Conservation (phyloP, 345 rosid genomes). For the Camelina neglecta region DNA sequence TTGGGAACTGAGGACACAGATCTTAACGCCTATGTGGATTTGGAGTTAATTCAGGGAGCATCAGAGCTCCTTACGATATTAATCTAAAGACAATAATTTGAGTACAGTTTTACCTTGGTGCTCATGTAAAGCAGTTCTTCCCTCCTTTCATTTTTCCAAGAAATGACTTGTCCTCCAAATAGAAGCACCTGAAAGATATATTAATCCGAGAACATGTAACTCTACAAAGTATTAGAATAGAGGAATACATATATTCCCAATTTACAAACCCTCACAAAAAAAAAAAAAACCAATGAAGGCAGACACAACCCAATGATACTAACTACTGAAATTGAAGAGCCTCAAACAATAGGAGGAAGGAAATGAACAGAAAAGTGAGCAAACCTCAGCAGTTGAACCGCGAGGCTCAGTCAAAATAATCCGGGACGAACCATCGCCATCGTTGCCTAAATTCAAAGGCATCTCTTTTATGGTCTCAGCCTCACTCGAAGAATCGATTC, state of each 20-base stretch:
- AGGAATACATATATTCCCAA: no score
- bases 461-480: constrained; percentile 45
- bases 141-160: constrained; percentile 91
- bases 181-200: constrained; percentile 76
- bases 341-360: neutral
- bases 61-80: neutral
- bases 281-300: neutral
- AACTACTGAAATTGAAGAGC: neutral
- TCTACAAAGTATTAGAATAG: no score
- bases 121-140: constrained; percentile 87
- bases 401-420: constrained; percentile 77
- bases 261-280: neutral
- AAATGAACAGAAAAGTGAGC: neutral
- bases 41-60: neutral
- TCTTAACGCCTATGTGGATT: neutral
- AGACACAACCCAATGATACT: neutral
- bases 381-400: constrained; percentile 87
- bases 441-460: constrained; percentile 73
- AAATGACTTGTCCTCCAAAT: constrained; percentile 87
- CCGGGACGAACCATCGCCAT: constrained; percentile 65
- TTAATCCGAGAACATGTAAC: constrained; percentile 4
- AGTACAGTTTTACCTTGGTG: constrained; percentile 61
- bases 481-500: constrained; percentile 29
- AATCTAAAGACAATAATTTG: neutral
- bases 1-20: neutral